Percentiles rank a stretch among this genome's conserved stretches.
phyloP scores from a whole-genome alignment of 2,329 filamentous ascomycete species.

The Botrytis fragariae region DNA sequence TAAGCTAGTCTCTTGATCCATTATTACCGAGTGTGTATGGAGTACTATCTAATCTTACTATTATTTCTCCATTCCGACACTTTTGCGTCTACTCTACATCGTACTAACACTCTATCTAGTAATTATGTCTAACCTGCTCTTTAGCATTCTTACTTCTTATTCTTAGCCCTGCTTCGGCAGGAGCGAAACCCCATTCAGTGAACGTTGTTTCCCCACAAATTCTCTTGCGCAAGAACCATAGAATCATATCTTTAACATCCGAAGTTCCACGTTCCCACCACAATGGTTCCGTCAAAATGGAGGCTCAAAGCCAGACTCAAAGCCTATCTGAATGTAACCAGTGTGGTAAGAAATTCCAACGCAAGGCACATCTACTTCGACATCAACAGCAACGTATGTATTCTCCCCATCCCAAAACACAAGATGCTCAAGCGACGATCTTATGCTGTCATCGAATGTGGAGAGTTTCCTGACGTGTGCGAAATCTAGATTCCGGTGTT shows the following conservation, averaged over 20 bases:
- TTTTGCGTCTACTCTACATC: background rate
- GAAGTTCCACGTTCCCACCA: constrained; percentile 23
- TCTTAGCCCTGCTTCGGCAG: constrained; percentile 15
- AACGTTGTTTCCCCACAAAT: constrained; percentile 15
- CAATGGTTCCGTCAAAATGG: constrained; percentile 35
- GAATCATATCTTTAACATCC: constrained; percentile 11
- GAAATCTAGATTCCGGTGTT: constrained; percentile 34
- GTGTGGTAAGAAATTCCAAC: constrained; percentile 39
- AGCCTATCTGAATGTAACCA: constrained; percentile 37
- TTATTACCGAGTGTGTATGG: background rate
- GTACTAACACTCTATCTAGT: background rate
- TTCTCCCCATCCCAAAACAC: background rate
- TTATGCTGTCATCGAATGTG: background rate
- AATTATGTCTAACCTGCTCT: background rate
- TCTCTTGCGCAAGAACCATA: constrained; percentile 5
- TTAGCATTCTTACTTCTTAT: background rate
- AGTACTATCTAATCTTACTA: background rate
- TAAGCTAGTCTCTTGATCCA: background rate
- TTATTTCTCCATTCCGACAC: background rate
- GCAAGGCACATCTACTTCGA: constrained; percentile 38
- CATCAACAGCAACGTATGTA: constrained; percentile 38
- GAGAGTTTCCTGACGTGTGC: constrained; percentile 21
- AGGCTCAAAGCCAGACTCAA: constrained; percentile 39
- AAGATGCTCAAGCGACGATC: background rate
- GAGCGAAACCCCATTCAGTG: background rate